Base-by-base conservation (phyloP, 441 rosid species). In the Kokia cookei region DNA sequence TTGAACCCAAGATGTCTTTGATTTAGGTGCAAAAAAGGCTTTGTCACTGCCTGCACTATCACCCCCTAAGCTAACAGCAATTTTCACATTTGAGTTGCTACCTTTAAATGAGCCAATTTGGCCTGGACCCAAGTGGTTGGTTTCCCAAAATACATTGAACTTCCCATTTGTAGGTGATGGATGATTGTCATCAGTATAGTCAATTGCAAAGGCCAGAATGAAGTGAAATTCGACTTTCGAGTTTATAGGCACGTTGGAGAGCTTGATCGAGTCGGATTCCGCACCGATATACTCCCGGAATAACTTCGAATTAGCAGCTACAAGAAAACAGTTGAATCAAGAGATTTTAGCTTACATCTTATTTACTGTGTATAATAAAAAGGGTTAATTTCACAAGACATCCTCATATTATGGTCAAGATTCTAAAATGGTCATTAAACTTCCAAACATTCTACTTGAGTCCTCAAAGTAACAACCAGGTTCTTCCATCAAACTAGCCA, bases 251-350 rank as follows among this genome's bases (percentile, higher is more conserved):
- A 66, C 55, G n/a, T 47, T 55, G n/a, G 70, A 66, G 55, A 66
- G 70, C 79, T 43, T 80, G 77, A 71, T 54, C 60, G 80, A 83
- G 74, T 73, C 80, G 3, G 24, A 77, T 19, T 87, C 89, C 14
- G 89, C 91, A 78, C 93, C 88, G 19, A 89, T 85, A 65, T 89
- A 86, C 72, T 87, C 88, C 58, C 86, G 78, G 71, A 89, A 86
- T 64, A 89, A 86, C 67, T 80, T 86, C 1, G 90, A 77, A 71
- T 84, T 86, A 4, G 74, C 77, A 58, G 78, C 75, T 71, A 82
- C 81, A 59, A 62, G 40, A 15, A 26, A 11, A 27, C 42, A 59
- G 47, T 15, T 48, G 10, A 51, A 54, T n/a, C 17, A 35, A 53
- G 12, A 9, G 42, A 22, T 19, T 55, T 55, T 55, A 55, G 29